phyloP scores from a whole-genome alignment of 495 filamentous ascomycete species.

The Trichoderma virens region DNA sequence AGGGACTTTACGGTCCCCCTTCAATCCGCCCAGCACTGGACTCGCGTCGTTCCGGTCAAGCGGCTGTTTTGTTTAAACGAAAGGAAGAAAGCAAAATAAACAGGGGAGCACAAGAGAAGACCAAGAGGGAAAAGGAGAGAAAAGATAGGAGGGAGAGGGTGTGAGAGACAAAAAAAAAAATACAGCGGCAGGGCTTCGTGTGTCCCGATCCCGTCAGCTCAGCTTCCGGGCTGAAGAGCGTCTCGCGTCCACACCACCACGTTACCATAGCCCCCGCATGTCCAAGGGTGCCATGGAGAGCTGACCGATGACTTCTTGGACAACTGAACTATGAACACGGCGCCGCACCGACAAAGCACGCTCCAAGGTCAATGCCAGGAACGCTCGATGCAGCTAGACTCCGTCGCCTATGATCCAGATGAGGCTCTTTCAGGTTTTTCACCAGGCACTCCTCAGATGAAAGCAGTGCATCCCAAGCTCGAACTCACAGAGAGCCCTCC shows the following conservation, averaged over 20 bases:
- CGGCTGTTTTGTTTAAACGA: neutral
- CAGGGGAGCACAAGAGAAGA: neutral
- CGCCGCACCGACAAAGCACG: neutral
- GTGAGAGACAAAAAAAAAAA: neutral
- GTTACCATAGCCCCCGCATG: conserved; percentile 1
- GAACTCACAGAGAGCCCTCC: conserved; percentile 9
- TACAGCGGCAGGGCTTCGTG: neutral
- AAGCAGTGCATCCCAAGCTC: conserved; percentile 2
- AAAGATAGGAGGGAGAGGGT: neutral
- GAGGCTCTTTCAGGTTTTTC: neutral
- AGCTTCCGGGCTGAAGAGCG: neutral
- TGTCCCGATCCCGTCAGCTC: neutral
- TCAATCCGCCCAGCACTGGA: neutral
- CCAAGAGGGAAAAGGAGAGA: neutral
- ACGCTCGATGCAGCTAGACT: neutral
- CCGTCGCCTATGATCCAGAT: neutral
- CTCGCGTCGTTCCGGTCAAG: neutral
- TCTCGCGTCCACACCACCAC: neutral
- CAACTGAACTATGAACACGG: conserved; percentile 2
- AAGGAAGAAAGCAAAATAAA: neutral
- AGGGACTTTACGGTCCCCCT: neutral
- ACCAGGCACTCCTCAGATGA: conserved; percentile 6
- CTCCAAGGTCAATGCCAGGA: neutral
- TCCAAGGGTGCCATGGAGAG: conserved; percentile 4
- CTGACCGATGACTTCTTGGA: neutral